Evolutionary conservation across 1,284 basidiomycete genomes (phyloP), one percentile per base, ranked within the genome.

Genomic region (Microstroma glucosiphilum): DNA sequence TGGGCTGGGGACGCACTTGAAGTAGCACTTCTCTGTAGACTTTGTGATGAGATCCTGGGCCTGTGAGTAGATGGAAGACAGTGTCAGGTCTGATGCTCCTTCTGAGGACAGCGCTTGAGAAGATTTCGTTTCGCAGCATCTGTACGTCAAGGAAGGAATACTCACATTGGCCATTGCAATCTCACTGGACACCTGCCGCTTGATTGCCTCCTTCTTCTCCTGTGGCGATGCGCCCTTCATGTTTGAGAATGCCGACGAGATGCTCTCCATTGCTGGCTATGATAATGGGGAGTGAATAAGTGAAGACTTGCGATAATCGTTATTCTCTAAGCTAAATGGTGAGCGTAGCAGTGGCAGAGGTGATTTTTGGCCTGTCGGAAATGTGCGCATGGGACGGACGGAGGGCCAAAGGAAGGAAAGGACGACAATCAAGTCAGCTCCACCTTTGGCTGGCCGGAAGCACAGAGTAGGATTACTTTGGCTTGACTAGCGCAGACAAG

Each of bases 11-110:
- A 78, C 67, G 64, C 76, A 78, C 62, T 76, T 77, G 59, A 54
- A 53, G 64, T 75, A 78, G 64, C 76, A 78, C 60, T 78, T 78
- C 57, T 77, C 73, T 12, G 76, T 78, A 2, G 76, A 73, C 42
- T 75, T 78, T 53, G 70, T 72, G 60, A 78, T 76, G 21, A 78
- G 68, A 55, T 76, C 72, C 53, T 77, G 75, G 2, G 75, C 75
- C 57, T 75, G 41, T 42, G n/a, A 23, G 46, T 6, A 6, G 3
- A 4, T n/a, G 46, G 46, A 48, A 48, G 46, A n/a, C 17, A n/a
- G 11, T 48, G 46, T 48, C 46, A 48, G 46, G 6, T 48, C 46
- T n/a, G 7, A n/a, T n/a, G 46, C 11, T 12, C 11, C 46, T 48
- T 48, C 30, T 9, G 9, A 37, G 30, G 4, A 37, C 3, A 9